Base-by-base conservation (phyloP, 148 eudicot species). In the Oxyria digyna region DNA sequence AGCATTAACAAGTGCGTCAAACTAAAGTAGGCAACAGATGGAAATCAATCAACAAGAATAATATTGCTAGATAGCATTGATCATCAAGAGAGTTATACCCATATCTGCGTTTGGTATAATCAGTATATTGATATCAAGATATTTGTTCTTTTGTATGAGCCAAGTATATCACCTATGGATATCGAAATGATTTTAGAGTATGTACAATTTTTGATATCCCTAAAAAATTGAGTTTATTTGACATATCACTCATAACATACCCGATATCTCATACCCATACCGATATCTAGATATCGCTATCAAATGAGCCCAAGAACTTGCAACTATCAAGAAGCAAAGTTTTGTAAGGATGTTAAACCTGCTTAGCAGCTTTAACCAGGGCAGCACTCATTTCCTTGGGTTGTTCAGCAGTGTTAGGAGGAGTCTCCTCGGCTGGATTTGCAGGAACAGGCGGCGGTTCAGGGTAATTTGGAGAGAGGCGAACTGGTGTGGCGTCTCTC, bases 1-100 rank as follows among this genome's bases (percentile, higher is more conserved):
- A 70, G 97, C 99, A 64, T 89, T 81, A 72, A 94, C 99, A 63
- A 94, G 82, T 17, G 94, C 92, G 85, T 94, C 99, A 84, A 94
- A 91, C 99, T 94, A 81, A 6, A 24, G 68, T 4, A 69, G 26
- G 50, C 9, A 54, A 24, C 37, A 59, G 6, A 46, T 29, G 41
- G 3, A 32, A 55, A 18, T 20, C 20, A 40, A 2, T 54, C 8
- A 32, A 0, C 73, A 38, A 45, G 20, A 52, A 54, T 0, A 24
- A 54, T 8, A 24, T 26, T 55, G 6, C 17, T 33, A 11, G 1
- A 12, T 14, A 31, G 67, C 38, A 13, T 29, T 41, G 38, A 35
- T 2, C 38, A 35, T 2, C 38, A 35, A 35, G 38, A 35, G 38
- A 35, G 38, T n/a, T n/a, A n/a, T n/a, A n/a, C 38, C 38, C 3